Evolutionary conservation across 345 rosid species (phyloP), one percentile per base, ranked within the genome.

Genomic region (Camelina hispida): DNA sequence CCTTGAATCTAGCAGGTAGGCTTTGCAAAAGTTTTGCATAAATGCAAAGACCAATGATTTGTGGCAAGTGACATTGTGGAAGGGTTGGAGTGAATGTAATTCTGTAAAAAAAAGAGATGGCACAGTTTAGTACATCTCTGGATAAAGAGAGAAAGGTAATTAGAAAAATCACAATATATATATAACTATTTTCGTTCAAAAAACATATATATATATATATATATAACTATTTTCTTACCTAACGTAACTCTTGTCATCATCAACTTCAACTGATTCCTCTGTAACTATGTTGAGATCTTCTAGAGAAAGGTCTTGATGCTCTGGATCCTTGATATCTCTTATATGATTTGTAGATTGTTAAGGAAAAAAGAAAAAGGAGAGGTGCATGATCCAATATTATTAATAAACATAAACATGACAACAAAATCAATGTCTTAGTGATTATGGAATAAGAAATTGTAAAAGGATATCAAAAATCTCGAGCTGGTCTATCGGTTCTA

Each of bases 241-340:
- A 35, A 87, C 91, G 60, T 85, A 74, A 73, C 91, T 86, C 48
- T 54, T 81, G 3, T 67, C 66, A 30, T 88, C 82, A 83, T 89
- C 89, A 11, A 91, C 85, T 79, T 89, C 94, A 58, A 93, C 77
- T 47, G 96, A 95, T 74, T 93, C 96, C 80, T 89, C 91, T 23
- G 93, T 80, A 54, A 93, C 68, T 11, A 93, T 94, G 69, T 82
- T 86, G 43, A 93, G 96, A 76, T 88, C 89, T 73, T 93, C 97
- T 77, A 91, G 78, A 37, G 97, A 91, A 14, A 4, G 18, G 52
- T 86, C 81, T 22, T 87, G 90, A 83, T 93, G 93, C 79, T 93
- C 96, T 23, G 97, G 97, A 77, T 91, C 97, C 78, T 89, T 93
- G 69, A 91, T 93, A 77, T 91, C 93, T 82, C 93, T 86, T 52